Evolutionary conservation across 129 eudicot genomes (phyloP), one percentile per base, ranked within the genome.

Genomic region (Flaveria sonorensis): DNA sequence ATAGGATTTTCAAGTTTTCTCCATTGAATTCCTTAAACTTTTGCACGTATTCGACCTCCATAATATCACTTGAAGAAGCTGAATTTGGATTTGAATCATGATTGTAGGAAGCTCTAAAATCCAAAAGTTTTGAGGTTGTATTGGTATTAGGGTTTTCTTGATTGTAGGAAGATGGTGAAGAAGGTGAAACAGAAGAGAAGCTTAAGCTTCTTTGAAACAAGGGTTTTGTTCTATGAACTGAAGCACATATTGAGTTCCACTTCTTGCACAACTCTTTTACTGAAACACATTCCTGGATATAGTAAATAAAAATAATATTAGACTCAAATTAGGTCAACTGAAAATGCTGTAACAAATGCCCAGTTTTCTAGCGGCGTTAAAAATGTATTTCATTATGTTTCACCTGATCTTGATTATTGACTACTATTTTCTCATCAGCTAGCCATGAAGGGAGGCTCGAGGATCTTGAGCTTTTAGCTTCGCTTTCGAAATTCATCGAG

Each of bases 361-460:
- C 0, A 36, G 40, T 36, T 36, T 36, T 36, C 40, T 36, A 36
- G 7, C 40, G 5, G 7, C 5, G 6, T 36, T 36, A 36, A 6
- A 67, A 53, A 51, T 62, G 71, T 47, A 26, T 40, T 39, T 16
- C 2, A 71, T 59, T 53, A 69, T 21, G 43, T 16, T 46, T 85
- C 39, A 82, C 93, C 86, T 90, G 86, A 79, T 91, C 83, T 81
- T 78, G 85, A 73, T 61, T 72, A 62, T 78, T 86, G 20, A 73
- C 75, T 84, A 79, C 79, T 77, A 68, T 86, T 45, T 83, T 85
- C 77, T 85, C 98, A 79, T 86, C 79, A 50, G 81, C 88, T 60
- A 92, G 90, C 98, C 98, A 92, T 53, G 92, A 82, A 78, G 98
- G 98, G 69, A 92, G 85, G 83, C 87, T 90, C 72, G 98, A 85